These are phyloP conservation scores for Rhipidocladum racemiflorum DNA, from an alignment of 176 grass and related monocot species.

Conservation along the genomic window DNA sequence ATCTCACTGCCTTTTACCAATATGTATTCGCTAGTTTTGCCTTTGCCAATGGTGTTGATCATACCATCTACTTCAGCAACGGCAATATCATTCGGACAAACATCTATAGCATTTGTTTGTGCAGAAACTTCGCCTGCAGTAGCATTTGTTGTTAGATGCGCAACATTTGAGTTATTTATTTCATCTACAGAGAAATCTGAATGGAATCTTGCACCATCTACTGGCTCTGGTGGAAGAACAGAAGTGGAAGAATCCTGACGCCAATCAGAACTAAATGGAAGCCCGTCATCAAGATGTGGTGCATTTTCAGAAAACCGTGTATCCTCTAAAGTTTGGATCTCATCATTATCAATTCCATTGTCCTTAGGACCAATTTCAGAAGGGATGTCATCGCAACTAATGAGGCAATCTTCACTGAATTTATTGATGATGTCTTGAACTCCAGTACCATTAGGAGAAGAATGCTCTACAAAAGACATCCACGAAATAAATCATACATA, in stretches of 20 bases:
- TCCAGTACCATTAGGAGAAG: background rate
- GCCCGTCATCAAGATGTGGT: background rate
- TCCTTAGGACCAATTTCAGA: background rate
- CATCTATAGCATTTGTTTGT: background rate
- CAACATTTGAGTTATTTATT: background rate
- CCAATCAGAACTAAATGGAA: constrained; percentile 9
- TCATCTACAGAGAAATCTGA: constrained; percentile 21
- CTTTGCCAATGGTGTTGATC: too few relatives aligned
- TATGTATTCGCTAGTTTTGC: too few relatives aligned
- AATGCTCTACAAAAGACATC: constrained; percentile 24
- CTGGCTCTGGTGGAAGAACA: background rate
- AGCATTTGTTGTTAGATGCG: background rate
- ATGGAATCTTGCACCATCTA: constrained; percentile 13
- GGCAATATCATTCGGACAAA: background rate
- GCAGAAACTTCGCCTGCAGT: background rate
- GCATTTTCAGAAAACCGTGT: background rate
- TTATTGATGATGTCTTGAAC: background rate
- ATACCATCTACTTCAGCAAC: too few relatives aligned
- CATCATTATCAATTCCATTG: background rate
- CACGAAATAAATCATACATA: constrained; percentile 11
- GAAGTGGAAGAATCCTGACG: background rate
- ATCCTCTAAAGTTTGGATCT: background rate
- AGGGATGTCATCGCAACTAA: background rate
- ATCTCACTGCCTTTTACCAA: too few relatives aligned
- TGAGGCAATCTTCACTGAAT: background rate